Evolutionary conservation across 306 rosid genomes (phyloP).

Genomic region (Sechiopsis laciniata): DNA sequence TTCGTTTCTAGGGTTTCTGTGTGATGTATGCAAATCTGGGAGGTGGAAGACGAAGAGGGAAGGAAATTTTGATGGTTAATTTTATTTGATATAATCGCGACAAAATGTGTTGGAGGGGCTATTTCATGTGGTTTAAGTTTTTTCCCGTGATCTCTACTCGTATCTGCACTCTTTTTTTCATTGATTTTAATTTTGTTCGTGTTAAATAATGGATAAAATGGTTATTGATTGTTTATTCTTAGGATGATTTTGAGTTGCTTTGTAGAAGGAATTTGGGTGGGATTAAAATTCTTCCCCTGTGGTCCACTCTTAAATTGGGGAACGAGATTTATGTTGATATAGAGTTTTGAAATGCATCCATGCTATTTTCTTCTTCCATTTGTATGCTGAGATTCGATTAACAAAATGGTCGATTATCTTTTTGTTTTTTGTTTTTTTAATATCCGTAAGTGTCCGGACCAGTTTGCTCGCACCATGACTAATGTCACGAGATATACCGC

Average conservation of each 20-base stretch:
- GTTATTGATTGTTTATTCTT: neutral
- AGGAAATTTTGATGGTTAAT: neutral
- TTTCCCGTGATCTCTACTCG: neutral
- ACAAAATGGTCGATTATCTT: no score
- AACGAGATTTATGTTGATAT: neutral
- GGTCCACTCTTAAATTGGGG: neutral
- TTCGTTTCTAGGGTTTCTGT: neutral
- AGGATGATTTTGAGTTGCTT: constrained; percentile 9
- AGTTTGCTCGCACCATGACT: no score
- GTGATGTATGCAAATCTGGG: neutral
- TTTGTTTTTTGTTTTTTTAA: neutral
- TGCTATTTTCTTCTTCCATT: no score
- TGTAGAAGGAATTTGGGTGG: neutral
- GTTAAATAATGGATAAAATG: neutral
- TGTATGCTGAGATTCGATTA: neutral
- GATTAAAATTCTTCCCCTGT: neutral
- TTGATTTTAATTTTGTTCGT: neutral
- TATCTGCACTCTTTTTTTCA: neutral
- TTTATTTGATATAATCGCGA: neutral
- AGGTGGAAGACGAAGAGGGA: constrained; percentile 11
- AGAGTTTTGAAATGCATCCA: neutral
- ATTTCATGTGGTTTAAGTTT: neutral
- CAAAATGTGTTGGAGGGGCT: neutral
- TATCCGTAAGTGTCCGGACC: no score
- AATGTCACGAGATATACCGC: no score